A percentile compares a stretch with the other conserved stretches of the same genome.
These are phyloP conservation scores for Allantophomopsis lycopodina DNA, from an alignment of 2,329 filamentous ascomycete species.

Conservation along the genomic window DNA sequence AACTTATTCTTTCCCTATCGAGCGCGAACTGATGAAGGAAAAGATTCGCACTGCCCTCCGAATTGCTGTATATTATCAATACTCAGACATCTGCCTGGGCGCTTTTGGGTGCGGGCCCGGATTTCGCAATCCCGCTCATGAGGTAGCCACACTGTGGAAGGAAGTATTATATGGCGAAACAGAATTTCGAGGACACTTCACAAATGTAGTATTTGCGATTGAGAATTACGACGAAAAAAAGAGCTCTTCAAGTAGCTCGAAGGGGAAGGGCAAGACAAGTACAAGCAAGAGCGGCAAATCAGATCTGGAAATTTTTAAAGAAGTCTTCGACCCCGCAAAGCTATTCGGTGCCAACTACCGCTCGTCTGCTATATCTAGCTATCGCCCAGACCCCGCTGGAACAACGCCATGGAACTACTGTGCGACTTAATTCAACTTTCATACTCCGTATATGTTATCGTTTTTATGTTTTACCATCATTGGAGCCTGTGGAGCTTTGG, in stretches of 20 bases:
- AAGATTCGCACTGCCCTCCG: conserved; percentile 60
- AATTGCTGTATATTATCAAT: conserved; percentile 49
- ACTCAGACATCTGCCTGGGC: conserved; percentile 43
- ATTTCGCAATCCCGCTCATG: conserved; percentile 49
- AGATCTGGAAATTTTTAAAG: conserved; percentile 37
- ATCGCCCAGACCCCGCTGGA: too few species aligned
- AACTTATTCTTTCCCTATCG: conserved; percentile 58
- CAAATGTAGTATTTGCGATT: conserved; percentile 50
- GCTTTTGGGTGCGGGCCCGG: conserved; percentile 52
- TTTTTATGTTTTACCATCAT: too few species aligned
- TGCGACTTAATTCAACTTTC: too few species aligned
- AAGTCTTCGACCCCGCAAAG: conserved; percentile 33
- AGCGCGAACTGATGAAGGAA: conserved; percentile 57
- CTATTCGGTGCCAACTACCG: conserved; percentile 16
- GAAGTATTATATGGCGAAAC: conserved; percentile 49
- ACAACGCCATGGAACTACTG: too few species aligned
- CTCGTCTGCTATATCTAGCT: background rate
- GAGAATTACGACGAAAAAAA: conserved; percentile 37
- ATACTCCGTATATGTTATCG: too few species aligned
- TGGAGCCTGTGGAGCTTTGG: too few species aligned
- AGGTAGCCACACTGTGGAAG: conserved; percentile 52
- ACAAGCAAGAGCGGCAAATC: conserved; percentile 5
- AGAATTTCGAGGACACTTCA: conserved; percentile 46
- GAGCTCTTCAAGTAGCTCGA: conserved; percentile 25
- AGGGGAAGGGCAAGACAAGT: conserved; percentile 16